Base-by-base conservation (phyloP, 2,329 filamentous ascomycete species). In the Pseudopithomyces chartarum region DNA sequence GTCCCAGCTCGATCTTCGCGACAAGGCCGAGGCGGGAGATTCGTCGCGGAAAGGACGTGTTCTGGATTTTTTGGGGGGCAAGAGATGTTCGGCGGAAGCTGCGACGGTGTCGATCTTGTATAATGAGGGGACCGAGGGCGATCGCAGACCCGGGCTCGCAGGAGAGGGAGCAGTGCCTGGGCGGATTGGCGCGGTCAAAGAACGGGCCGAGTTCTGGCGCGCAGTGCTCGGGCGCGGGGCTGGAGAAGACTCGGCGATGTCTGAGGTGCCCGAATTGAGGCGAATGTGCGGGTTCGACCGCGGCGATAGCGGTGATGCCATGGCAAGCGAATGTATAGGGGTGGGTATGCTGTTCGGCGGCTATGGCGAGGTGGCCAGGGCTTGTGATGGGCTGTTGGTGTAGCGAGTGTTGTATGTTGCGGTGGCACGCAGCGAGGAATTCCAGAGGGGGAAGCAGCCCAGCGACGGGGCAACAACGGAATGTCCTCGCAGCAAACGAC, bases 1-100 rank as follows among this genome's bases (percentile, higher is more conserved):
- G 63, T 84, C 85, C 82, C 85, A 88, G 73, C 87, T 90, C 32
- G 86, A 86, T 56, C 86, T 78, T 61, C 85, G 79, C 44, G 85
- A 89, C 12, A 84, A 86, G 1, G 82, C 81, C 29, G 83, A 83
- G n/a, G 78, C 73, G 10, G 72, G 80, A 29, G 79, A 81, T 34
- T 82, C 79, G 64, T 86, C 84, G 58, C 82, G 76, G 59, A 81
- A 83, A 32, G 81, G 77, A 43, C 79, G 76, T 54, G 80, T 76
- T 44, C 77, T 78, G 40, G 81, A 80, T 51, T 75, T 81, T 64
- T 68, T 78, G 38, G 78, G 84, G 56, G 79, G 82, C 52, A 82
- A 76, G 58, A 82, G 74, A 64, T 78, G 79, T 68, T 82, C 85
- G 65, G 78, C 78, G 13, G 80, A 82, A 53, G 80, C 79, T 51